These are phyloP conservation scores for Saturnispora kantuleensis DNA, from an alignment of 805 yeast genomes.

Conservation along the genomic window DNA sequence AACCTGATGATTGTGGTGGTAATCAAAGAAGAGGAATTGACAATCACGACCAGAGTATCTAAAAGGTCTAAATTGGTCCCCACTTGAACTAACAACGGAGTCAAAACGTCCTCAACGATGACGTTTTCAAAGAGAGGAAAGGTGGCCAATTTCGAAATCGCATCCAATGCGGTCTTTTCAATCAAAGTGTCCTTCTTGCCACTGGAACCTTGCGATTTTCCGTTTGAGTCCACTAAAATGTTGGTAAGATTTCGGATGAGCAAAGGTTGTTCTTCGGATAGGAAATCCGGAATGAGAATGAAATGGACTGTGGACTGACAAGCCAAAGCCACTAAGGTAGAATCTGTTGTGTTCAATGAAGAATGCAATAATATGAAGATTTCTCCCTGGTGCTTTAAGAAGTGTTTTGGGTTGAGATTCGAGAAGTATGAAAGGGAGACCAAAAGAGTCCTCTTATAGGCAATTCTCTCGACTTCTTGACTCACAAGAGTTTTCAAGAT, in stretches of 20 bases:
- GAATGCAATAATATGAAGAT: conserved; percentile 59
- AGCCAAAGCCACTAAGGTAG: conserved; percentile 57
- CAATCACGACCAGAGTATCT: not conserved
- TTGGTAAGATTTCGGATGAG: conserved; percentile 21
- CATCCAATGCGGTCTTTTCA: conserved; percentile 41
- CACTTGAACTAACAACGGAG: not conserved
- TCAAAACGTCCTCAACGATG: not conserved
- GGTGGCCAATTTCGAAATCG: conserved; percentile 41
- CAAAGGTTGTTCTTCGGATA: conserved; percentile 20
- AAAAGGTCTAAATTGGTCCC: not conserved
- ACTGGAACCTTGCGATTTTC: too few relatives aligned
- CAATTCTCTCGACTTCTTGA: conserved; percentile 5
- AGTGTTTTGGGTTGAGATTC: conserved; percentile 25
- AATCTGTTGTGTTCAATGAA: conserved; percentile 56
- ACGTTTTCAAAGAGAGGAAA: conserved; percentile 9
- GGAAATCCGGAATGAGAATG: conserved; percentile 37
- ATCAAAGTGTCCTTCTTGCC: conserved; percentile 34
- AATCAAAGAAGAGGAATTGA: conserved; percentile 9
- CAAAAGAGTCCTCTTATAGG: conserved; percentile 7
- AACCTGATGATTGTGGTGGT: conserved; percentile 9
- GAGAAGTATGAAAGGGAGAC: conserved; percentile 12
- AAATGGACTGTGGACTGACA: conserved; percentile 54
- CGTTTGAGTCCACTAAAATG: too few relatives aligned
- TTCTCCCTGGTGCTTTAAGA: conserved; percentile 50
- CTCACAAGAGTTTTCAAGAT: conserved; percentile 35